Conservation (phyloP, 208 protist species). For the Trichomonas vaginalis region DNA sequence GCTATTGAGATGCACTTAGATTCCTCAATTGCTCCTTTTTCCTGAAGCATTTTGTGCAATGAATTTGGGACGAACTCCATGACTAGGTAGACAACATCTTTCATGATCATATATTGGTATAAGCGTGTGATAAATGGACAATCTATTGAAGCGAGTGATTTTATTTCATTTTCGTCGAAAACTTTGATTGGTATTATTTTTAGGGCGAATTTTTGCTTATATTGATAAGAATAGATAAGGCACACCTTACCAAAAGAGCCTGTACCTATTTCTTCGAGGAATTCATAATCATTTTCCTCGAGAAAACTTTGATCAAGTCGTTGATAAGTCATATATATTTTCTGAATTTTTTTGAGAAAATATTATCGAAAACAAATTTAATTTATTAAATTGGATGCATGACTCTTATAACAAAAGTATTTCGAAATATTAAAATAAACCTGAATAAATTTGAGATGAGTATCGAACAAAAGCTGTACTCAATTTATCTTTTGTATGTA, state of each 20-base stretch:
- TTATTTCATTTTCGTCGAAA: constrained; percentile 44
- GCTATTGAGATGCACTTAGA: background rate
- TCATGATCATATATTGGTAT: constrained; percentile 25
- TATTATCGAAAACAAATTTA: too few relatives aligned
- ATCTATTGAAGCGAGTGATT: constrained; percentile 40
- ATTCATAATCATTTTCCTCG: background rate
- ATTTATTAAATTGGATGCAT: too few relatives aligned
- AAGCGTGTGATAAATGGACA: constrained; percentile 42
- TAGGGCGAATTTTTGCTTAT: background rate
- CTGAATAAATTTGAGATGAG: too few relatives aligned
- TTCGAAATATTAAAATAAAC: too few relatives aligned
- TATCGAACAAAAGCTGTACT: too few relatives aligned
- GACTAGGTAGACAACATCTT: background rate
- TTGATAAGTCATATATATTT: background rate
- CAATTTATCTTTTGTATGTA: too few relatives aligned
- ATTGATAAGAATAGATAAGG: background rate
- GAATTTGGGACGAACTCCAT: background rate
- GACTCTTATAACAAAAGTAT: too few relatives aligned
- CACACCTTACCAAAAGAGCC: background rate
- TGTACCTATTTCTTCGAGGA: background rate
- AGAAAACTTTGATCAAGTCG: background rate
- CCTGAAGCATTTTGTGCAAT: background rate
- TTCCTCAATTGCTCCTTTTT: background rate
- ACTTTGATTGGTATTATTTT: background rate
- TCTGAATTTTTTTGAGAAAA: background rate